Conservation (phyloP, 2,329 filamentous ascomycete species). For the Fusarium coffeatum region DNA sequence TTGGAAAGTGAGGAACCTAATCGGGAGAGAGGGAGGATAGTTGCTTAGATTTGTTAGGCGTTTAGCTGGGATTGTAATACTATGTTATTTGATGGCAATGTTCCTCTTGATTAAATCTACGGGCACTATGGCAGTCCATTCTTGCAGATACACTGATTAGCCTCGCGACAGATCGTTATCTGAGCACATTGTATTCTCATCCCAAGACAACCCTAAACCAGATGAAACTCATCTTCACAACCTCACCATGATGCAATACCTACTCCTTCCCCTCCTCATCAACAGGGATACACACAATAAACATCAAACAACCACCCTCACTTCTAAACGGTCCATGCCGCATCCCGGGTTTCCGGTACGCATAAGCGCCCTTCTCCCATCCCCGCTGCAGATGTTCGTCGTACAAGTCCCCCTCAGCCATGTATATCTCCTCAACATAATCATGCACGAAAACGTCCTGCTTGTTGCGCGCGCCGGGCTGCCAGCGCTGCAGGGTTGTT, state of each 20-base stretch:
- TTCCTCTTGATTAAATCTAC: background rate
- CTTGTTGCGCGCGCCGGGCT: conserved; percentile 47
- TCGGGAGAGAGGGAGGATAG: conserved; percentile 51
- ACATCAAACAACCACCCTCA: conserved; percentile 51
- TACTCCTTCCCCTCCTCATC: conserved; percentile 6
- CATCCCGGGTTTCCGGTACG: conserved; percentile 55
- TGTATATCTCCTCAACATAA: conserved; percentile 54
- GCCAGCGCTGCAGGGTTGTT: conserved; percentile 53
- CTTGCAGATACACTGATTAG: no score
- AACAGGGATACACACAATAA: conserved; percentile 43
- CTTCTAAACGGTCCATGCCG: conserved; percentile 54
- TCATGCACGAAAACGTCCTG: conserved; percentile 50
- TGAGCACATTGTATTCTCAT: no score
- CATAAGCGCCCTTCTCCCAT: conserved; percentile 53
- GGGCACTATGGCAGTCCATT: no score
- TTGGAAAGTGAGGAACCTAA: conserved; percentile 66
- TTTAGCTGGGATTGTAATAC: conserved; percentile 5
- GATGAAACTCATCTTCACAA: background rate
- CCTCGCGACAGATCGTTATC: background rate
- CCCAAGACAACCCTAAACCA: background rate
- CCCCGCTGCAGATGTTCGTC: conserved; percentile 48
- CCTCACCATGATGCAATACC: background rate
- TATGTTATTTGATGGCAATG: background rate
- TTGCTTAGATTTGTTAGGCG: conserved; percentile 46
- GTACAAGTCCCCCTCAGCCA: conserved; percentile 52